Percentiles rank a stretch among this genome's conserved stretches.
phyloP scores from a whole-genome alignment of 352 stramenopile species.

The Phytophthora sp. region DNA sequence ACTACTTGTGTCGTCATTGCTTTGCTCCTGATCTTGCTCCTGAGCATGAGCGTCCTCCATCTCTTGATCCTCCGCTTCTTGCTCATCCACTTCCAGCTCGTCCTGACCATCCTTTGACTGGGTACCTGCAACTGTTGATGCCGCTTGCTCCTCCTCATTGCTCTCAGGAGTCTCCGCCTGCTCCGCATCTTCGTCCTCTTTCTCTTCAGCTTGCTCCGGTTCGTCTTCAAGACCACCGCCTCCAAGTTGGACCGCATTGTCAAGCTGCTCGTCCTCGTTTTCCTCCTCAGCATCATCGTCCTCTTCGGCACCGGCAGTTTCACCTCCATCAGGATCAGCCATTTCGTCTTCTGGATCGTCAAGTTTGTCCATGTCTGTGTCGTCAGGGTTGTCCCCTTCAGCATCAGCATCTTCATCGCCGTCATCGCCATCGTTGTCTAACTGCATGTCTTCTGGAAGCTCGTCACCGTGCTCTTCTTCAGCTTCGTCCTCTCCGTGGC shows the following conservation, averaged over 20 bases:
- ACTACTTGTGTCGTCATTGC: slow-evolving; percentile 62
- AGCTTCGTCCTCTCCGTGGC: slow-evolving; percentile 55
- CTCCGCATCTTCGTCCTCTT: slow-evolving; percentile 67
- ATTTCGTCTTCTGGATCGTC: slow-evolving; percentile 59
- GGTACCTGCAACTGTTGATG: slow-evolving; percentile 66
- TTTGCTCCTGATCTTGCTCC: slow-evolving; percentile 60
- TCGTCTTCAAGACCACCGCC: slow-evolving; percentile 81
- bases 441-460: slow-evolving; percentile 85
- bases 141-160: slow-evolving; percentile 56
- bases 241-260: slow-evolving; percentile 72
- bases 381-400: slow-evolving; percentile 49
- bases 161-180: slow-evolving; percentile 52
- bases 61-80: slow-evolving; percentile 54
- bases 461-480: slow-evolving; percentile 79
- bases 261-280: slow-evolving; percentile 71
- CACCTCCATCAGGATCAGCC: slow-evolving; percentile 41
- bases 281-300: slow-evolving; percentile 70
- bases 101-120: slow-evolving; percentile 87
- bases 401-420: slow-evolving; percentile 46
- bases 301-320: slow-evolving; percentile 43
- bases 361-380: slow-evolving; percentile 61
- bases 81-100: slow-evolving; percentile 64
- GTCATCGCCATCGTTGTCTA: slow-evolving; percentile 65
- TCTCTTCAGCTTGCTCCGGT: slow-evolving; percentile 64
- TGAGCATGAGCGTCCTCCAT: slow-evolving; percentile 50